Base-by-base conservation (phyloP, 495 filamentous ascomycete genomes). In the Trypethelium eluteriae region DNA sequence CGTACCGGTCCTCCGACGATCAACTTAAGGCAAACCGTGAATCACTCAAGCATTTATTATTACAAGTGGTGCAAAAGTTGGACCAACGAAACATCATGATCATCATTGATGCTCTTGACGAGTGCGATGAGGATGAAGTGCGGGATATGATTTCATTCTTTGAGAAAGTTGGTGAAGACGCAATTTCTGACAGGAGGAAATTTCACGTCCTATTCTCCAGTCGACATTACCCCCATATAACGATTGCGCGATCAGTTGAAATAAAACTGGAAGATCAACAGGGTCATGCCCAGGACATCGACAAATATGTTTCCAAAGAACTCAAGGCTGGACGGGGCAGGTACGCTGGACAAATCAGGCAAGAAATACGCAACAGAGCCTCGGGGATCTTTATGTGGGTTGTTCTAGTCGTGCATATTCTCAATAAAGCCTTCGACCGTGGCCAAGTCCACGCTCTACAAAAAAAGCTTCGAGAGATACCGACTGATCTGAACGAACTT, bases 31-130 rank as follows among this genome's bases (percentile, higher is more conserved):
- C 41, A 14, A 14, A 44, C 41, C 14, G 41, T 44, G 14, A 7
- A 44, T 7, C 41, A 7, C 41, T 44, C 41, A 7, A 44, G 16
- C 18, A 61, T 39, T 66, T 66, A 18, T 49, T 69, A 35, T 44
- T 65, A 5, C 59, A 69, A 46, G 66, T 66, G 63, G 50, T 71
- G 62, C n/a, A 69, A 53, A 65, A 68, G 34, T 67, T 74, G 69
- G 63, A 64, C 36, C 62, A 32, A 49, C 69, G 66, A 39, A 67
- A 50, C 2, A 66, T 74, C 34, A 68, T 57, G 5, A 66, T 75
- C 47, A 73, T 79, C 49, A 69, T 80, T 63, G 78, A 80, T 71
- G 78, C 76, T 18, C 71, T 80, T 11, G 78, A 80, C 68, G 78
- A 80, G 64, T 77, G 78, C 56, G 68, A 73, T 39, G 53, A 67